Evolutionary conservation across 2,329 filamentous ascomycete species (phyloP).

Genomic region (Spiromastix sp.): DNA sequence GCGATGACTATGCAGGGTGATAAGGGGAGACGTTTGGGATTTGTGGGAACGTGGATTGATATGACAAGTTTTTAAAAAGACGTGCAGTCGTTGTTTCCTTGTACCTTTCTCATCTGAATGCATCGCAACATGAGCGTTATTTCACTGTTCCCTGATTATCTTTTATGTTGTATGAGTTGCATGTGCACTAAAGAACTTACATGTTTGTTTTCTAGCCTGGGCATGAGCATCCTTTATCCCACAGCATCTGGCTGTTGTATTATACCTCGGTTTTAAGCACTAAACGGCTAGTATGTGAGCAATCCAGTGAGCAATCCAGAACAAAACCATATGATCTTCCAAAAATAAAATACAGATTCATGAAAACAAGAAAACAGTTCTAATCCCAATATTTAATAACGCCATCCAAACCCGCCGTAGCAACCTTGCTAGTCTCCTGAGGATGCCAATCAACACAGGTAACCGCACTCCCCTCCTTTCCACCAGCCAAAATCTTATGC

Average conservation of each 20-base stretch:
- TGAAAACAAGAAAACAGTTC: slow-evolving; percentile 6
- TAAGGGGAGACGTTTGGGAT: slow-evolving; percentile 59
- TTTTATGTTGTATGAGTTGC: not conserved
- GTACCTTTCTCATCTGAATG: not conserved
- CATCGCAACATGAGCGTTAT: not conserved
- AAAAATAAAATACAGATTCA: not conserved
- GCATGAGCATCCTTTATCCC: not conserved
- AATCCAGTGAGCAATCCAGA: no score
- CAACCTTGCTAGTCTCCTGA: slow-evolving; percentile 92
- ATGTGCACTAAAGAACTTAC: not conserved
- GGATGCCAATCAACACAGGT: slow-evolving; percentile 93
- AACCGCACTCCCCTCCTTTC: slow-evolving; percentile 61
- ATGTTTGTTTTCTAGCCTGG: no score
- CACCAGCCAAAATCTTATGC: slow-evolving; percentile 74
- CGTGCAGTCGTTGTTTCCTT: not conserved
- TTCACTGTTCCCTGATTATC: not conserved
- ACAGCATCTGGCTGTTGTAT: no score
- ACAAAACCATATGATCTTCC: not conserved
- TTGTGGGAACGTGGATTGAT: slow-evolving; percentile 87
- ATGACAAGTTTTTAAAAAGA: slow-evolving; percentile 47
- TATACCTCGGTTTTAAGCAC: no score
- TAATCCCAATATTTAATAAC: slow-evolving; percentile 91
- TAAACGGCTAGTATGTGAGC: no score
- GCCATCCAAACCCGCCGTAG: slow-evolving; percentile 81
- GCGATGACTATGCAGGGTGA: slow-evolving; percentile 61